A percentile compares a stretch with the other conserved stretches of the same genome.
phyloP scores from a whole-genome alignment of 148 eudicot species.

The Camellia lanceoleosa region DNA sequence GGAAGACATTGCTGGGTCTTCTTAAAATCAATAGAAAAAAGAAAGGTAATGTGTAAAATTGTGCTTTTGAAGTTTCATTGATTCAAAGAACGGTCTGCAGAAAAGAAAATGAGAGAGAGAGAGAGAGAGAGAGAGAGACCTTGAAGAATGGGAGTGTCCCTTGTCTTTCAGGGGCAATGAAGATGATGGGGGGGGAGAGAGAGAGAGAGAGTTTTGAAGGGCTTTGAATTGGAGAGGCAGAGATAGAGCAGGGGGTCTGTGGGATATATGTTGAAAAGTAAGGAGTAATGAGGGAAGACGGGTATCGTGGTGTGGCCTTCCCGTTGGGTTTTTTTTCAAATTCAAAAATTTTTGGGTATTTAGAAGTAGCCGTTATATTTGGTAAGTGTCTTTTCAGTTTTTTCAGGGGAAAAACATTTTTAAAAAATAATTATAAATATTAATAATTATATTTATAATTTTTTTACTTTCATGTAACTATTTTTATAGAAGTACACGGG shows the following conservation, averaged over 20 bases:
- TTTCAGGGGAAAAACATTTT: too few species aligned
- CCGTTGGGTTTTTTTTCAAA: constrained; percentile 11
- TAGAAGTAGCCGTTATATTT: constrained; percentile 10
- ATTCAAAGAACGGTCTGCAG: not conserved
- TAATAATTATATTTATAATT: too few species aligned
- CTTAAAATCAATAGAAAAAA: not conserved
- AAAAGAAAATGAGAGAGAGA: not conserved
- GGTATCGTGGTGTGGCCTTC: not conserved
- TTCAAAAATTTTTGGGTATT: not conserved
- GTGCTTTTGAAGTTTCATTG: not conserved
- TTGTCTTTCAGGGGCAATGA: not conserved
- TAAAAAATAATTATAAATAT: too few species aligned
- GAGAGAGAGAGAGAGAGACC: not conserved
- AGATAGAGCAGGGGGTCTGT: not conserved
- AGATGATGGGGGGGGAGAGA: not conserved
- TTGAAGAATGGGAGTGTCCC: not conserved
- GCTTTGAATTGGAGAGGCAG: not conserved
- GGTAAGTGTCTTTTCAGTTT: not conserved
- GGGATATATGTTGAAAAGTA: not conserved
- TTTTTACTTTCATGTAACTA: too few species aligned
- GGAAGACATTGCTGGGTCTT: not conserved
- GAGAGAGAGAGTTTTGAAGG: not conserved
- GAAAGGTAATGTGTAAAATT: too few species aligned
- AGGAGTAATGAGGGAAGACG: not conserved
- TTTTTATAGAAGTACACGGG: too few species aligned